A percentile compares a stretch with the other conserved stretches of the same genome.
Conservation (phyloP, 2,329 filamentous ascomycete species). For the Epichloe festucae region DNA sequence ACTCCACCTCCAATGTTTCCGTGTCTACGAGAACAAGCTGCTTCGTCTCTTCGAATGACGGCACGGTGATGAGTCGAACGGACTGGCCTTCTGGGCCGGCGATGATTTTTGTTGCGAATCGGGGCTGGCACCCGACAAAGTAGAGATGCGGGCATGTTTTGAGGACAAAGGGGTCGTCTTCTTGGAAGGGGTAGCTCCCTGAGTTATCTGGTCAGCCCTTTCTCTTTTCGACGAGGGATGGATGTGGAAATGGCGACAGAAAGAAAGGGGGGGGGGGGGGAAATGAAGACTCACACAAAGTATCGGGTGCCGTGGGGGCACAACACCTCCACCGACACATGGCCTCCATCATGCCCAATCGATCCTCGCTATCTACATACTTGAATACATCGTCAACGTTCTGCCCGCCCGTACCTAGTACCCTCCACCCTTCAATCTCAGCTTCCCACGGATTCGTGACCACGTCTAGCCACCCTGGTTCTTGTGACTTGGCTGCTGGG, state of each 20-base stretch:
- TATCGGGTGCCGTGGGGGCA: slow-evolving; percentile 86
- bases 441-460: slow-evolving; percentile 92
- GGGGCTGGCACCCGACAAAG: slow-evolving; percentile 75
- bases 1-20: slow-evolving; percentile 70
- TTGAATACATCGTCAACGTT: slow-evolving; percentile 90
- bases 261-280: not conserved
- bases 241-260: not conserved
- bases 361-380: slow-evolving; percentile 67
- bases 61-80: slow-evolving; percentile 71
- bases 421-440: slow-evolving; percentile 77
- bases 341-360: slow-evolving; percentile 82
- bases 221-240: not conserved
- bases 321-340: slow-evolving; percentile 86
- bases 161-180: slow-evolving; percentile 82
- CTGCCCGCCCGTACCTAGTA: slow-evolving; percentile 81
- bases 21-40: slow-evolving; percentile 74
- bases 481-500: slow-evolving; percentile 20
- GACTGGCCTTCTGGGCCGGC: slow-evolving; percentile 53
- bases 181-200: slow-evolving; percentile 96
- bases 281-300: slow-evolving; percentile 55
- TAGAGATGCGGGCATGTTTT: slow-evolving; percentile 79
- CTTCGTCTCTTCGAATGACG: slow-evolving; percentile 64
- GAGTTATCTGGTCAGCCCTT: not conserved
- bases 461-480: slow-evolving; percentile 67
- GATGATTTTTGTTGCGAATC: slow-evolving; percentile 60